phyloP scores from a whole-genome alignment of 805 yeast species.

The Candida multigemmis region DNA sequence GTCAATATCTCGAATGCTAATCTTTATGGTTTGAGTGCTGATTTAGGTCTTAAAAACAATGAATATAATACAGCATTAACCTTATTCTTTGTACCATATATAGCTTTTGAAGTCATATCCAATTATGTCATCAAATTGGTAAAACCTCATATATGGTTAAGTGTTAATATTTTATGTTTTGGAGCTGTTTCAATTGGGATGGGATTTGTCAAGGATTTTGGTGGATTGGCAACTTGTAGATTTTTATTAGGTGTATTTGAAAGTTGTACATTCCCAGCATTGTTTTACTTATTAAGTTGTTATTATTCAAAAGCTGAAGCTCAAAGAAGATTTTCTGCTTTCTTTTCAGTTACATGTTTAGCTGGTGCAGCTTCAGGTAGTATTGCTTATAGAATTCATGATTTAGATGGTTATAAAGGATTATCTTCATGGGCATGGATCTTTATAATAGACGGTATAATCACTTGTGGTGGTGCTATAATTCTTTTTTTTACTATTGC shows the following conservation, averaged over 20 bases:
- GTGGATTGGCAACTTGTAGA: constrained; percentile 53
- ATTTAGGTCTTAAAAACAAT: constrained; percentile 44
- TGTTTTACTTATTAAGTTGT: constrained; percentile 59
- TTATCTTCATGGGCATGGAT: constrained; percentile 42
- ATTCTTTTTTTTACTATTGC: constrained; percentile 42
- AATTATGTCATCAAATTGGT: constrained; percentile 51
- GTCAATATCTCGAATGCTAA: constrained; percentile 79
- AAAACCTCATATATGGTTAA: constrained; percentile 58
- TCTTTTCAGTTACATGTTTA: constrained; percentile 62
- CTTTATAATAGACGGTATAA: constrained; percentile 39
- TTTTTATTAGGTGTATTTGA: constrained; percentile 61
- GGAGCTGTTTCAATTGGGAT: constrained; percentile 58
- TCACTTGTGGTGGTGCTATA: constrained; percentile 25
- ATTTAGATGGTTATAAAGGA: constrained; percentile 38
- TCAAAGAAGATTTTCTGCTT: constrained; percentile 59
- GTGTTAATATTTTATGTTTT: constrained; percentile 49
- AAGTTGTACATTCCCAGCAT: constrained; percentile 67
- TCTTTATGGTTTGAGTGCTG: constrained; percentile 55
- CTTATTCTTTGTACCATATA: constrained; percentile 64
- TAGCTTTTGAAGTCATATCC: constrained; percentile 55
- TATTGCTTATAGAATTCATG: constrained; percentile 55
- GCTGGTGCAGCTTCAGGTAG: constrained; percentile 79
- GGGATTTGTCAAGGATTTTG: constrained; percentile 54
- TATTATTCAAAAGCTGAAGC: constrained; percentile 60
- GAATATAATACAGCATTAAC: constrained; percentile 61